Evolutionary conservation across 2,329 filamentous ascomycete genomes (phyloP), one percentile per base, ranked within the genome.

Genomic region (Biscogniauxia mediterranea): DNA sequence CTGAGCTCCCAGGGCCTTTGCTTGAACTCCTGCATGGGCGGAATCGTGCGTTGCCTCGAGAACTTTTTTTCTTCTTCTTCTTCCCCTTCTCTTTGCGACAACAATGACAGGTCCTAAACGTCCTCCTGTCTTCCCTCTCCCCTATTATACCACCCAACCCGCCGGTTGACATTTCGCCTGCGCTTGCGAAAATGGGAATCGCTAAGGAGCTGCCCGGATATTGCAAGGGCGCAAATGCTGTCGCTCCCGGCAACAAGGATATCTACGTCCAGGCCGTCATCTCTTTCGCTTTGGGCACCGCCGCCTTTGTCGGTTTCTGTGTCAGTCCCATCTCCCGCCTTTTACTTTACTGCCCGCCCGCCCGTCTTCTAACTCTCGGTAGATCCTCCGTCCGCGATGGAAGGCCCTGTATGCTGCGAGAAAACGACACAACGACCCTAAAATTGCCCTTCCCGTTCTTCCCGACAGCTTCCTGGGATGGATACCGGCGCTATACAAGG

Each of bases 321-420:
- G 87, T 91, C 79, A 69, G 86, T 75, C 51, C 17, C 52, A 11
- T 15, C 49, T 50, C 5, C 54, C n/a, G 9, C 54, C 21, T 52
- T 26, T n/a, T 2, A 32, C 28, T 5, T 23, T 23, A 5, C 23
- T 23, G 23, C 20, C 2, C 54, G 23, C 20, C 2, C 54, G 59
- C 19, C 50, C 3, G 28, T 13, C 21, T 7, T 61, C 17, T 55
- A 57, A 52, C 58, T 26, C n/a, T 54, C 19, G 9, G n/a, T 38
- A 95, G 91, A 80, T 93, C 54, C 81, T 99, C 25, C 89, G 95
- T 55, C 93, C 93, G 66, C 88, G 92, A 86, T 99, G 95, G 95
- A 90, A 91, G 55, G 84, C 88, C 21, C 84, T 99, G 1, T 99
- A 98, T 75, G 89, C 93, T 32, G 95, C 95, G 54, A 87, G 95